Base-by-base conservation (phyloP, 768 basidiomycete species). In the Floccularia luteovirens region DNA sequence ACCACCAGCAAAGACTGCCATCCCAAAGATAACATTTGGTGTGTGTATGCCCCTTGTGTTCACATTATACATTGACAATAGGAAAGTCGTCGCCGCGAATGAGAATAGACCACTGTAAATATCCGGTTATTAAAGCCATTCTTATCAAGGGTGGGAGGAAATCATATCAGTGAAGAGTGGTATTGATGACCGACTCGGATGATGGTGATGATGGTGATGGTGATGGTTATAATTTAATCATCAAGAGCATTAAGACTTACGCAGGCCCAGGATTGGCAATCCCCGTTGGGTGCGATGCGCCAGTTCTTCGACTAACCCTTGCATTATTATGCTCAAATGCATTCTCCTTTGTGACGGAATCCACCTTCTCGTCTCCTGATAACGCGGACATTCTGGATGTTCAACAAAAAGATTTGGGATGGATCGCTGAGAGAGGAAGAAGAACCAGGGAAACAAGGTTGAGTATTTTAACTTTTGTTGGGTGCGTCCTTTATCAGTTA, bases 1-100 rank as follows among this genome's bases (percentile, higher is more conserved):
- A 34, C 89, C 89, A 20, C 89, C 87, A 34, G 70, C 52, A 39
- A 77, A 82, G 44, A 85, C 52, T 3, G 82, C 79, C 84, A 90
- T 85, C 22, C 86, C 89, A 32, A 86, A 67, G 38, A 86, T 70
- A 22, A 76, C 70, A 41, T 87, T 83, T 31, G 80, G 72, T 1
- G 54, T 57, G 17, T 57, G 43, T 32, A 85, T 58, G 1, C 62
- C 57, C 13, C 76, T 71, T 0, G 73, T 67, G 17, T 66, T 59
- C 7, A 75, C 67, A 50, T 82, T 85, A 67, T 69, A 80, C 52
- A 87, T 49, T 5, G 84, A 85, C 3, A 87, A 63, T 47, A 86
- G 67, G 51, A 87, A 70, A 0, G 82, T 83, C 22, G 84, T 82
- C 2, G 57, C 56, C 0, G 61, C 63, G 36, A 64, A 62, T 17